Conservation (phyloP, 495 filamentous ascomycete species). For the Neurospora sp. region DNA sequence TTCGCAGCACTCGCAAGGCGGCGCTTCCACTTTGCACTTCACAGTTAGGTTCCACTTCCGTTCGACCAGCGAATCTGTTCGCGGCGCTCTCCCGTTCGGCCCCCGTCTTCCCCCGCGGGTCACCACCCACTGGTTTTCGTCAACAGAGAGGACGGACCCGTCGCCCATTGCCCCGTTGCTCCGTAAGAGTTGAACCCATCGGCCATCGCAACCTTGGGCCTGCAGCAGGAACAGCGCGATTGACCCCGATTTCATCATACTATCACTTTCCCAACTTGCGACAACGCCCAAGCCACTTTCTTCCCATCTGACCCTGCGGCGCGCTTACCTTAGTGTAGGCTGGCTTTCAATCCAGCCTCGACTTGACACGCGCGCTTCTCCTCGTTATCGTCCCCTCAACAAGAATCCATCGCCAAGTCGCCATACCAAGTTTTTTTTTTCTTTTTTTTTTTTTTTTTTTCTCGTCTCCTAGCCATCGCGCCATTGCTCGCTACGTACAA, state of each 20-base stretch:
- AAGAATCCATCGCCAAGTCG: slow-evolving; percentile 11
- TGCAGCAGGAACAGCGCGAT: slow-evolving; percentile 6
- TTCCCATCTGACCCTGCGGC: background rate
- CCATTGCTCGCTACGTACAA: background rate
- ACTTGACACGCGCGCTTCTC: background rate
- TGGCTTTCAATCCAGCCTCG: background rate
- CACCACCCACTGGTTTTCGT: background rate
- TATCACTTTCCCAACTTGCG: background rate
- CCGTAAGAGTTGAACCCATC: slow-evolving; percentile 3
- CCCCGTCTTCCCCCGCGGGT: background rate
- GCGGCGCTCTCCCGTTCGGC: background rate
- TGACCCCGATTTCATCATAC: background rate
- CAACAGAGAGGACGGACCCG: background rate
- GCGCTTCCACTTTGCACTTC: background rate
- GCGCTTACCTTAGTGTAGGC: background rate
- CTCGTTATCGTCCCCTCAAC: background rate
- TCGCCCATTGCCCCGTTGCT: background rate
- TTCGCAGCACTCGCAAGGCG: background rate
- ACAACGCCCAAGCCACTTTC: background rate
- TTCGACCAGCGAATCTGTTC: background rate
- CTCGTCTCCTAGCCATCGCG: background rate
- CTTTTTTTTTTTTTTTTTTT: background rate
- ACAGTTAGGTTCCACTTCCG: background rate
- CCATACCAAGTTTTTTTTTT: background rate
- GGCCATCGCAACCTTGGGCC: slow-evolving; percentile 24